Conservation (phyloP, 805 yeast genomes). For the Metschnikowia gruessii region DNA sequence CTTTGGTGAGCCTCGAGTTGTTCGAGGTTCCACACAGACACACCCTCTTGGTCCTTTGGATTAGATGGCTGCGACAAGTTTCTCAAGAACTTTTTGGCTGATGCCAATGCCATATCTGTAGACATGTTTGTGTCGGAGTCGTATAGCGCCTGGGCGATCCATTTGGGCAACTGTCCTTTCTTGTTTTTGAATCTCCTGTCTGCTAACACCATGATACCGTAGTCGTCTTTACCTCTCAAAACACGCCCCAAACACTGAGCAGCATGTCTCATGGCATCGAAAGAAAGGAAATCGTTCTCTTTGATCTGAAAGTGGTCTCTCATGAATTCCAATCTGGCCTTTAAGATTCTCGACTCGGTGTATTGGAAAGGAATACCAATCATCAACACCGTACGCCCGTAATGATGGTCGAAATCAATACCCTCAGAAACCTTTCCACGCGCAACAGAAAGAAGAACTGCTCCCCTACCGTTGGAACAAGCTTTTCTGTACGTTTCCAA, state of each 20-base stretch:
- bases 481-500: constrained; percentile 94
- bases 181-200: constrained; percentile 89
- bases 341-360: constrained; percentile 92
- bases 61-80: constrained; percentile 93
- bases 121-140: constrained; percentile 92
- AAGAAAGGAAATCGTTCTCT: constrained; percentile 91
- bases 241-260: constrained; percentile 98
- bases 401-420: constrained; percentile 98
- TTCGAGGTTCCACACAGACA: constrained; percentile 85
- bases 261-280: constrained; percentile 99
- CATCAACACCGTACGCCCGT: constrained; percentile 96
- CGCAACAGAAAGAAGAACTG: constrained; percentile 92
- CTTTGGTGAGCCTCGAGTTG: constrained; percentile 61
- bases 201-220: constrained; percentile 97
- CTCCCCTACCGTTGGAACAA: constrained; percentile 96
- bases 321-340: constrained; percentile 90
- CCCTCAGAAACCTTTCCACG: constrained; percentile 99
- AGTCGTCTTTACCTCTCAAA: constrained; percentile 95
- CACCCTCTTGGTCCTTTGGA: constrained; percentile 88
- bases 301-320: constrained; percentile 90
- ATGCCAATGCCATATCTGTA: constrained; percentile 96
- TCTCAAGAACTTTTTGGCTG: constrained; percentile 87
- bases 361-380: constrained; percentile 99
- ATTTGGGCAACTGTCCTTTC: constrained; percentile 85
- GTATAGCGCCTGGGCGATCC: constrained; percentile 91